Base-by-base conservation (phyloP, 78 protist genomes). In the Dictyostelium discoideum region DNA sequence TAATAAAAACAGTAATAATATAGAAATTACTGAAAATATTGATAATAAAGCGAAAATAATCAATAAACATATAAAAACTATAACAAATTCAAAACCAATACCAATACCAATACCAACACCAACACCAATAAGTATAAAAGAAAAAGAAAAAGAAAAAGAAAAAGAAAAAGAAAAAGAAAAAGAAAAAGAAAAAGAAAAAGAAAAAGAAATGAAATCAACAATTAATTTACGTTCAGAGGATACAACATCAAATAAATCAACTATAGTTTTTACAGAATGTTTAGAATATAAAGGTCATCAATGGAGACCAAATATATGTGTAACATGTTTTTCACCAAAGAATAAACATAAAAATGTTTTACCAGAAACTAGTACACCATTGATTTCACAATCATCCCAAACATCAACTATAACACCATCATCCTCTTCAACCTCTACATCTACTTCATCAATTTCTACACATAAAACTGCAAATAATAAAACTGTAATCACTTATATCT, bases 301-400 rank as follows among this genome's bases (percentile, higher is more conserved):
- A 39, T 90, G 95, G 95, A 81, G 84, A 73, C 95, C 95, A 8
- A 46, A 22, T 37, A 48, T 90, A 46, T 90, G 95, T 83, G 39
- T 48, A 9, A 16, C 44, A 22, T 90, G 95, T 57, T 90, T 90
- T 39, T 39, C 24, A 40, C 76, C 87, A 46, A 90, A 72, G 24
- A 65, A 22, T 82, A 82, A 80, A 48, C 95, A 90, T 90, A 60
- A 50, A 74, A 74, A 74, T 40, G 39, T 9, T n/a, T 72, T 29
- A 76, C 48, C 67, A 10, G 77, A 26, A 13, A 20, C 29, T 14
- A 22, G 77, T 6, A 76, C 57, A 79, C 50, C 63, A 42, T 44
- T 79, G 24, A 79, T 79, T 20, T 44, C 46, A 54, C 57, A 29
- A 24, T 29, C 39, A 48, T 48, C 92, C 16, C 92, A 72, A 74